phyloP scores from a whole-genome alignment of 257 asterid species.

The Nicotiana paniculata region DNA sequence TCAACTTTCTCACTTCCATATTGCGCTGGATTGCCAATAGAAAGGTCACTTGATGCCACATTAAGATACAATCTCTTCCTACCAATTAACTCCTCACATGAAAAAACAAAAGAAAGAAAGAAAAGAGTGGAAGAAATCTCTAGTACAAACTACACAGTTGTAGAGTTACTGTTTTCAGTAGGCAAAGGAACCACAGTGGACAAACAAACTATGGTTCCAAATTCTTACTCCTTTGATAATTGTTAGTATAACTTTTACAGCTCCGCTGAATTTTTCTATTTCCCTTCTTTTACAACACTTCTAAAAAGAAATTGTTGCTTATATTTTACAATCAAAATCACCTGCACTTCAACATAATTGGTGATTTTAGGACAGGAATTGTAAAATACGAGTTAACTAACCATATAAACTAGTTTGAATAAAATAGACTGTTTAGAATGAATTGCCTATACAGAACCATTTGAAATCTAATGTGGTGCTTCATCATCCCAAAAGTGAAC shows the following conservation, averaged over 20 bases:
- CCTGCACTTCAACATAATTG: not conserved
- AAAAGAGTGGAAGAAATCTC: no score
- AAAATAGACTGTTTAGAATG: not conserved
- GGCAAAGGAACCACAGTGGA: no score
- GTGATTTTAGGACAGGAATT: not conserved
- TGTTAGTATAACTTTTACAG: not conserved
- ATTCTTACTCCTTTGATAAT: not conserved
- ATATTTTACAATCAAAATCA: not conserved
- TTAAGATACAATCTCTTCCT: no score
- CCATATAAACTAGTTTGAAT: constrained; percentile 1
- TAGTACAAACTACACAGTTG: no score
- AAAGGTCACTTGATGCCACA: no score
- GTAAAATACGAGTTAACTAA: not conserved
- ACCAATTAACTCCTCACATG: no score
- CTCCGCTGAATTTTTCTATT: not conserved
- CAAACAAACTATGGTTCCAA: not conserved
- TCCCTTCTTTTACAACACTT: not conserved
- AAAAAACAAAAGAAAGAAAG: no score
- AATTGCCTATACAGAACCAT: not conserved
- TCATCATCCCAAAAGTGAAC: not conserved
- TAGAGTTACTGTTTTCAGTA: no score
- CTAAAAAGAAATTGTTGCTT: not conserved
- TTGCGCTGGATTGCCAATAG: no score
- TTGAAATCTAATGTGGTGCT: not conserved
- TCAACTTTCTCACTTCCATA: no score